Evolutionary conservation across 2,329 filamentous ascomycete genomes (phyloP), one percentile per base, ranked within the genome.

Genomic region (Xylariaceae sp.): DNA sequence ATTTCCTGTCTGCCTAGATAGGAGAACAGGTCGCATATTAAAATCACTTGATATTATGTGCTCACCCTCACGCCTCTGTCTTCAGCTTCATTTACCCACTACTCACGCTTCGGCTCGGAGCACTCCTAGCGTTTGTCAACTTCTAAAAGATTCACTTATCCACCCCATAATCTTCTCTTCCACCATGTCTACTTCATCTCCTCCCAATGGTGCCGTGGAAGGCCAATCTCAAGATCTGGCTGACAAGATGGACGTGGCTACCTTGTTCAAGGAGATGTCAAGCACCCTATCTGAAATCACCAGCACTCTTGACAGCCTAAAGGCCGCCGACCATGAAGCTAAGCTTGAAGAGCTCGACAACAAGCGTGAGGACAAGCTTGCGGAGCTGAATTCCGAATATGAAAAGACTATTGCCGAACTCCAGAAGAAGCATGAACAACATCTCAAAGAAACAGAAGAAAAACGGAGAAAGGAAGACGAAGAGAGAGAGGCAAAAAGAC

Each of bases 261-360:
- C 59, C 35, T 66, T 73, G 37, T 64, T 72, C 52, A 56, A 64
- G 49, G 65, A 70, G 55, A 69, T 73, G 67, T 66, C 66, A 50
- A 65, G 71, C 42, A 71, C 65, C 17, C 59, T 73, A 36, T 63
- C 65, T 1, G 58, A 61, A 14, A 71, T 73, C 46, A 64, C 67
- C 47, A 47, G 42, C 22, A 67, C 69, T 19, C 55, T 73, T 25
- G 56, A 61, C 11, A 55, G 60, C 2, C 55, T 72, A 17, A 59
- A 64, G 10, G 55, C 56, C 2, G 55, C 58, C 6, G 50, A 59
- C 7, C 67, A 71, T 47, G 60, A 68, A 39, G 51, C 61, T 2
- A 61, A 58, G 20, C 64, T 72, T 11, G 66, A 69, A 36, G 62
- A 63, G 27, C 60, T 71, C n/a, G 70, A 72, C 47, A 52, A 62